A percentile compares a stretch with the other conserved stretches of the same genome.
Conservation (phyloP, 805 yeast species). For the Barnettozyma wickerhamii region DNA sequence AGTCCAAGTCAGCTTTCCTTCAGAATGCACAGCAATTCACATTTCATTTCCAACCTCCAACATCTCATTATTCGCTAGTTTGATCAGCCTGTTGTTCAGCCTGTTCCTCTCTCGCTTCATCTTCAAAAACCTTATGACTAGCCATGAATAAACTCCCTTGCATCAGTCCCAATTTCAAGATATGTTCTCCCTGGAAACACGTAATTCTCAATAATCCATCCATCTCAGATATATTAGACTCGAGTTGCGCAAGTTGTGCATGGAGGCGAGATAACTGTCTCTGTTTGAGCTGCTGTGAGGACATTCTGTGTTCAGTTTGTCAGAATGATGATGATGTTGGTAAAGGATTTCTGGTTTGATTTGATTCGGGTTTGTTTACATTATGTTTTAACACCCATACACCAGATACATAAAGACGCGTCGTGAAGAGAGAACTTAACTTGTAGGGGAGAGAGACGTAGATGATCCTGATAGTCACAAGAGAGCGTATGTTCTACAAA, state of each 20-base stretch:
- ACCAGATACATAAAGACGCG: background rate
- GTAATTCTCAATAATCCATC: slow-evolving; percentile 47
- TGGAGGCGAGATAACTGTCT: slow-evolving; percentile 48
- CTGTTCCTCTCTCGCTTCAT: slow-evolving; percentile 17
- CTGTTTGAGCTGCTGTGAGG: slow-evolving; percentile 23
- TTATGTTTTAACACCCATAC: background rate
- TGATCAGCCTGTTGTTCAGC: background rate
- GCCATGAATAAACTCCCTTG: slow-evolving; percentile 46
- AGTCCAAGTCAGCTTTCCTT: no score
- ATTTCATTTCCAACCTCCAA: background rate
- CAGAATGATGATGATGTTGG: no score
- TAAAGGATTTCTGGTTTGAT: no score
- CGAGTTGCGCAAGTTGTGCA: slow-evolving; percentile 49
- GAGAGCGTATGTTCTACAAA: no score
- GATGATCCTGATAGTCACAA: no score
- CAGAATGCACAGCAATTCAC: no score
- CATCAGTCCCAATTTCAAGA: slow-evolving; percentile 49
- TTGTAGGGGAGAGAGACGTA: no score
- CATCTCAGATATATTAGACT: slow-evolving; percentile 52
- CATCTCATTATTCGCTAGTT: background rate
- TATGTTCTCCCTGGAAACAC: slow-evolving; percentile 45
- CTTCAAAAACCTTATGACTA: slow-evolving; percentile 27
- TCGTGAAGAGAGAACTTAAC: no score
- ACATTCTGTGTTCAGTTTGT: no score
- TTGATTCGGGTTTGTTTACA: background rate